Conservation (phyloP, 345 rosid genomes). For the Sonneratia caseolaris region DNA sequence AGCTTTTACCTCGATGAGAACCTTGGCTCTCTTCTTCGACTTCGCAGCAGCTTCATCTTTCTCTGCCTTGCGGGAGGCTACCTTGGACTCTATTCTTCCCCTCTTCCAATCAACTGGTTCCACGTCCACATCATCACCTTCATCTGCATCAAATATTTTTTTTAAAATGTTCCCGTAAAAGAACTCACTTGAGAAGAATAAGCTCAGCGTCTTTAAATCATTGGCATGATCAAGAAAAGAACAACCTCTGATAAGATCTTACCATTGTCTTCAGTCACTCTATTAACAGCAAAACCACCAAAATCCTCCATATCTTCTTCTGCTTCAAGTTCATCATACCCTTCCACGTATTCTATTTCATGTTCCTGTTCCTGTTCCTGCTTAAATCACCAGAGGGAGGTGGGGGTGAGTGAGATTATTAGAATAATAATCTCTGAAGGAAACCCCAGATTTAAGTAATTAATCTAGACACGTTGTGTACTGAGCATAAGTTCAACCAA, state of each 20-base stretch:
- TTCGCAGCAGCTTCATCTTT: slow-evolving; percentile 32
- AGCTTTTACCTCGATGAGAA: slow-evolving; percentile 69
- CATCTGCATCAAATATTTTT: slow-evolving; percentile 11
- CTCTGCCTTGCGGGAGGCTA: slow-evolving; percentile 31
- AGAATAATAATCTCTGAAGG: neutral
- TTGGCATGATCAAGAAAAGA: neutral
- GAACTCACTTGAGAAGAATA: neutral
- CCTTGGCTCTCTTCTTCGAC: slow-evolving; percentile 61
- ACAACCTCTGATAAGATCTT: slow-evolving; percentile 4
- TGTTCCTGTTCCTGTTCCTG: slow-evolving; percentile 63
- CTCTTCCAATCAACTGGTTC: slow-evolving; percentile 34
- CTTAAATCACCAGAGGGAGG: neutral
- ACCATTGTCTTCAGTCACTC: slow-evolving; percentile 29
- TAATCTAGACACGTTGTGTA: no score
- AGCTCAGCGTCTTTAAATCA: neutral
- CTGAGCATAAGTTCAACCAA: no score
- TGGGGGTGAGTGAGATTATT: no score
- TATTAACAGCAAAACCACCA: slow-evolving; percentile 26
- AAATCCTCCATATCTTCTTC: slow-evolving; percentile 91
- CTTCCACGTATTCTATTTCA: slow-evolving; percentile 72
- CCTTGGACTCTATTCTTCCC: slow-evolving; percentile 22
- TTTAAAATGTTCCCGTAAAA: neutral
- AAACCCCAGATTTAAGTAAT: neutral
- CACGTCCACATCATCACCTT: slow-evolving; percentile 33
- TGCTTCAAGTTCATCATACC: slow-evolving; percentile 61